Conservation (phyloP, 2,329 filamentous ascomycete species). For the Truncatella angustata region DNA sequence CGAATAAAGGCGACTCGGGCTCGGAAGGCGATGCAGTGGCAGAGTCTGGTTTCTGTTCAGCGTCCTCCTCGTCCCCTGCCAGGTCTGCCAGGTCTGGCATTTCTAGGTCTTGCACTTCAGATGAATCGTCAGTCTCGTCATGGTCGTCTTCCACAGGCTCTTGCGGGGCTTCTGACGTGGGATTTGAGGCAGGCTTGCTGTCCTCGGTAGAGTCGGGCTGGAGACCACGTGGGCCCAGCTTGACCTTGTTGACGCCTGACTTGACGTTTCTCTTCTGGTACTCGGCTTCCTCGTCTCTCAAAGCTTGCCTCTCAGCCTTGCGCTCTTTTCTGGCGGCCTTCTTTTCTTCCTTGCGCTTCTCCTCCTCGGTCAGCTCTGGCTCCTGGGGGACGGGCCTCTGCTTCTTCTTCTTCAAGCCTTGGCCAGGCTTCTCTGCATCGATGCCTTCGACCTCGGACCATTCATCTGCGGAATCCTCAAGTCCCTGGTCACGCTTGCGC, state of each 20-base stretch:
- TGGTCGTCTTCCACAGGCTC: constrained; percentile 9
- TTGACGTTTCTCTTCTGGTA: constrained; percentile 37
- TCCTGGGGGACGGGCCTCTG: constrained; percentile 47
- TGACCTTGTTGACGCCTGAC: constrained; percentile 32
- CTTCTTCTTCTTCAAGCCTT: constrained; percentile 61
- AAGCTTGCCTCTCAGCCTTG: constrained; percentile 37
- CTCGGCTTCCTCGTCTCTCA: constrained; percentile 37
- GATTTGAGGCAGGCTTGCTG: background rate
- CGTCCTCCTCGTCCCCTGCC: constrained; percentile 47
- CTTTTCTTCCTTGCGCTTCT: constrained; percentile 46
- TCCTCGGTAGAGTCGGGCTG: constrained; percentile 13
- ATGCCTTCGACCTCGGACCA: constrained; percentile 48
- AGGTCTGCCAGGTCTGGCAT: constrained; percentile 44
- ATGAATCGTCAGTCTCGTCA: constrained; percentile 15
- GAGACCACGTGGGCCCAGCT: constrained; percentile 29
- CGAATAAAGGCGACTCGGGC: constrained; percentile 60
- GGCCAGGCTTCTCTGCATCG: constrained; percentile 58
- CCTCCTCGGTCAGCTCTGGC: constrained; percentile 37
- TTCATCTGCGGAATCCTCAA: constrained; percentile 45
- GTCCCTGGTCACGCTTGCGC: constrained; percentile 60
- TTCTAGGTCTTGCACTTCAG: constrained; percentile 43
- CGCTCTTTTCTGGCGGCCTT: constrained; percentile 44
- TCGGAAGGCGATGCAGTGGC: constrained; percentile 42
- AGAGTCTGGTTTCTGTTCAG: constrained; percentile 31
- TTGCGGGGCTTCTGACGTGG: constrained; percentile 13